Base-by-base conservation (phyloP, 768 basidiomycete genomes). In the Psilocybe tampanensis region DNA sequence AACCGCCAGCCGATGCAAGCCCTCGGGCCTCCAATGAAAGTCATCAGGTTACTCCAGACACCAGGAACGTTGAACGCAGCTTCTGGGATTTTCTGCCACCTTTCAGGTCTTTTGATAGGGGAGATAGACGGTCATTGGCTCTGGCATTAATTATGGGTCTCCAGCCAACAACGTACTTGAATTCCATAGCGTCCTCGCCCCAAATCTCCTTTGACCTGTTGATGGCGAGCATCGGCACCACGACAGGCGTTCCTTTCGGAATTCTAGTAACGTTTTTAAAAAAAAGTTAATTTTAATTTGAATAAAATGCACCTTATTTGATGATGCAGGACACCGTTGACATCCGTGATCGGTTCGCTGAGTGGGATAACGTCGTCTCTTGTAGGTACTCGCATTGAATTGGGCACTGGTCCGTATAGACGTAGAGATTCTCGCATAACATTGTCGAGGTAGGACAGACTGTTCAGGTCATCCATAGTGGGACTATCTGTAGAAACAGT, bases 1-100 rank as follows among this genome's bases (percentile, higher is more conserved):
- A 88, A 89, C 2, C 82, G 80, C 64, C 81, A 88, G 0, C 86
- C 86, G 24, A 88, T 87, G 60, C 87, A 90, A 1, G 84, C 78
- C 15, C 78, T 77, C 12, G 85, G 82, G 9, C 88, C 88, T 23
- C 82, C 84, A 4, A 84, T 59, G 74, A 90, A 90, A 0, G 83
- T 77, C 33, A 87, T 64, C 52, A 81, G 62, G 60, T 86, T 79
- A 13, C 80, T 76, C 80, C 81, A 86, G 1, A 59, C 51, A 2
- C 58, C 81, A 3, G 88, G 88, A 23, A 88, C 70, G 1, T 60
- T 60, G 3, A 64, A 62, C 2, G 72, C 76, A 3, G 70, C 73
- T 15, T 79, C 75, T 0, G 85, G 83, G 17, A 76, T 24, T 3
- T 73, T 61, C 17, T 68, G 64, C 88, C 88, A 90, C 0, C 88